Conservation (phyloP, 78 protist species). For the Dictyostelium intermedium region DNA sequence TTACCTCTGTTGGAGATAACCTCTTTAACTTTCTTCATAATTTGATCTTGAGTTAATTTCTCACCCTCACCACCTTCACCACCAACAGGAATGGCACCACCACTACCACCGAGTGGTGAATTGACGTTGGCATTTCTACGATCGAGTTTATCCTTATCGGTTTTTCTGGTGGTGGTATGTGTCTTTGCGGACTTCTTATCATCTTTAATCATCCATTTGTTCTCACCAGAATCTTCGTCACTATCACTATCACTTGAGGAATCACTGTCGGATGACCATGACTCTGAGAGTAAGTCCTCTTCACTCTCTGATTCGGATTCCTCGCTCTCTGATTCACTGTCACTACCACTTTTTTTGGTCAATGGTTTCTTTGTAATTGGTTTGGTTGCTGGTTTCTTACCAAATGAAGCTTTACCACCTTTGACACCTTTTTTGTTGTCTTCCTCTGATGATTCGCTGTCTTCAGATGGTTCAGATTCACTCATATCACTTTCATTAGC, state of each 20-base stretch:
- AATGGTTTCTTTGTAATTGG: conserved; percentile 27
- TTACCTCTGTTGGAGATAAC: conserved; percentile 57
- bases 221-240: neutral
- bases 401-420: neutral
- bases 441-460: neutral
- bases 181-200: neutral
- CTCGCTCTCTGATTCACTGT: conserved; percentile 1
- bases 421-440: neutral
- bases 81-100: neutral
- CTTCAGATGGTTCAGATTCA: conserved; percentile 17
- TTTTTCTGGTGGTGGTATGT: neutral
- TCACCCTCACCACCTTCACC: neutral
- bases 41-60: conserved; percentile 45
- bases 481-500: neutral
- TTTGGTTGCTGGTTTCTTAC: conserved; percentile 18
- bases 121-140: neutral
- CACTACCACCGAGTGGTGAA: neutral
- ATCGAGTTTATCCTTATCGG: neutral
- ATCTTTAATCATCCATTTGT: conserved; percentile 5
- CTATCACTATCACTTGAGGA: neutral
- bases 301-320: neutral
- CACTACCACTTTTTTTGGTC: neutral
- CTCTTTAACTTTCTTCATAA: conserved; percentile 64
- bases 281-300: neutral
- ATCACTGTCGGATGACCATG: conserved; percentile 43